These are phyloP conservation scores for Tuctoria greenei DNA, from an alignment of 176 grass and related monocot species.

Conservation along the genomic window DNA sequence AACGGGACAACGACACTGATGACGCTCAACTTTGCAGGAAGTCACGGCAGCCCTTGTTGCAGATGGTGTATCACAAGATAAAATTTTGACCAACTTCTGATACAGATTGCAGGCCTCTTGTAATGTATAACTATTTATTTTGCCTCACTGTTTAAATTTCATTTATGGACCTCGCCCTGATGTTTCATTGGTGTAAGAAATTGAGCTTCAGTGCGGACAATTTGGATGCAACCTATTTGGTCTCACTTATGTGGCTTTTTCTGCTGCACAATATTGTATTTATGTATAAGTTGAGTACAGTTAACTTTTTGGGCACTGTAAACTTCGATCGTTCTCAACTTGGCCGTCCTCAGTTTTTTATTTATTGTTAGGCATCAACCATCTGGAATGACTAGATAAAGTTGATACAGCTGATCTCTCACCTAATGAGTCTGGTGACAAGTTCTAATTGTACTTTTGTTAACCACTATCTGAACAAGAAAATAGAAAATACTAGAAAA, in stretches of 20 bases:
- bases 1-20: neutral
- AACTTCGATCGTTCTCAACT: too few relatives aligned
- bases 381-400: too few relatives aligned
- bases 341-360: too few relatives aligned
- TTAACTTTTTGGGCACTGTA: too few relatives aligned
- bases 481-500: too few relatives aligned
- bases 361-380: too few relatives aligned
- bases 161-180: neutral
- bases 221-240: neutral
- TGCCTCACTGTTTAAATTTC: constrained; percentile 4
- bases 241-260: neutral
- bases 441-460: too few relatives aligned
- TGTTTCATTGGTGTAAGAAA: neutral
- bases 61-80: constrained; percentile 69
- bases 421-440: too few relatives aligned
- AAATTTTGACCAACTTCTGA: constrained; percentile 78
- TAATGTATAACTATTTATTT: constrained; percentile 18
- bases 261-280: too few relatives aligned
- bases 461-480: too few relatives aligned
- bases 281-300: too few relatives aligned
- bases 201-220: neutral
- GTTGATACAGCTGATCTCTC: too few relatives aligned
- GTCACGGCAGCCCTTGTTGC: constrained; percentile 53
- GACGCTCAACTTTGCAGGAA: constrained; percentile 40
- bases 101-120: neutral